Base-by-base conservation (phyloP, 257 asterid species). In the Scutellaria baicalensis region DNA sequence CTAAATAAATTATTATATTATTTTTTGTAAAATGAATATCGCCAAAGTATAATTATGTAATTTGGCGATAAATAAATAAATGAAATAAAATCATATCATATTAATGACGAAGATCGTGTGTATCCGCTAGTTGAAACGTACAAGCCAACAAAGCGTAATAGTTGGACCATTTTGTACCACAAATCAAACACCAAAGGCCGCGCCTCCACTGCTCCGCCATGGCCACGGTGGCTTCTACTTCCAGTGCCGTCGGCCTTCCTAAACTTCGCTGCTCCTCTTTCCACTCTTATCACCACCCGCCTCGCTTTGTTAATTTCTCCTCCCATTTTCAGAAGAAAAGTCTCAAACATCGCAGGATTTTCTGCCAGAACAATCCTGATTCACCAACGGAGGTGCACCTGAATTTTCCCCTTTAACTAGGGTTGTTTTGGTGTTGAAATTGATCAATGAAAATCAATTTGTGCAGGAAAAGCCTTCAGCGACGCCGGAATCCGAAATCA, bases 221-320 rank as follows among this genome's bases (percentile, higher is more conserved):
- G 97, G 88, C 93, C 60, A 72, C 66, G 45, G 84, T 86, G 69
- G 87, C 86, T 72, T 78, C 96, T 39, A 83, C 88, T 55, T 82
- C 94, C 17, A 75, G 76, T 66, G 65, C 92, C 72, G 69, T 84
- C 73, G 77, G 68, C 52, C 58, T 83, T 68, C 80, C 85, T 50
- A 63, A 69, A 64, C 60, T 81, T 69, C 75, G 68, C 61, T 75
- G 82, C 5, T 59, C 54, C 44, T 67, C 76, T 48, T 42, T 72
- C 73, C 77, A 54, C 31, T 62, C 71, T 33, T 64, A 12, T 20
- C 79, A 63, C 56, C 81, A 73, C 16, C 49, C 66, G 58, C 76
- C 73, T 20, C 63, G 64, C 35, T 18, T 66, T 14, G 64, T 68
- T 6, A 83, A 74, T 62, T 80, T 80, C 75, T 64, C 79, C 23